Evolutionary conservation across 2,329 filamentous ascomycete species (phyloP), one percentile per base, ranked within the genome.

Genomic region (Amylocarpus encephaloides): DNA sequence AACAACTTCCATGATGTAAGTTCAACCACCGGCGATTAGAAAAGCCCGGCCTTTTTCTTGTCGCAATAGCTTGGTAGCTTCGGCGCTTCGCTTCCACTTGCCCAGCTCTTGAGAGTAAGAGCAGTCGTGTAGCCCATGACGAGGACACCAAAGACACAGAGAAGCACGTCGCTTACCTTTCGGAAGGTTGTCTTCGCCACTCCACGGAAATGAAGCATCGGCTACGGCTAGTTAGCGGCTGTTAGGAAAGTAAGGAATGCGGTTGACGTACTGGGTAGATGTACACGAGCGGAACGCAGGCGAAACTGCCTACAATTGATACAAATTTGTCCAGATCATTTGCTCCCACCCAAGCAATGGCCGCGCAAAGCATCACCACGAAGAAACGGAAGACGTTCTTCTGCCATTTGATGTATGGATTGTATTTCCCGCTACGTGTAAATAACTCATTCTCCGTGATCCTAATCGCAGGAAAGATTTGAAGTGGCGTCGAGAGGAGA

Each of bases 321-420:
- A 98, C 94, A 67, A 98, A 98, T 70, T 97, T 97, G 73, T 98
- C 93, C 48, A 98, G 73, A 69, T 97, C 85, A 59, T 89, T 87
- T 2, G 93, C 92, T 54, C 93, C 93, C 40, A 85, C 83, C 89
- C 90, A 98, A 1, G 92, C 92, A 58, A 98, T 86, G 51, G 83
- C 70, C 0, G 91, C 87, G 64, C 93, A 97, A 19, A 93, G 70
- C 63, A 88, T 80, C 45, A 97, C 93, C 55, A 96, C 82, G 65
- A 92, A 84, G 75, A 97, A 98, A 48, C 93, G 85, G 74, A 95
- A 98, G 32, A 86, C 74, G 62, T 98, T 98, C 82, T 98, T 98
- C 77, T 97, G 88, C 93, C 93, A 98, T 74, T 98, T 98, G 75
- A 98, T 95, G 66, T 88, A 93, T 0, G 90, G 91, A 66, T 97